Percentiles rank a stretch among this genome's conserved stretches.
Evolutionary conservation across 371 early-diverging fungal genomes (phyloP).

Genomic region (Fennellomyces sp.): DNA sequence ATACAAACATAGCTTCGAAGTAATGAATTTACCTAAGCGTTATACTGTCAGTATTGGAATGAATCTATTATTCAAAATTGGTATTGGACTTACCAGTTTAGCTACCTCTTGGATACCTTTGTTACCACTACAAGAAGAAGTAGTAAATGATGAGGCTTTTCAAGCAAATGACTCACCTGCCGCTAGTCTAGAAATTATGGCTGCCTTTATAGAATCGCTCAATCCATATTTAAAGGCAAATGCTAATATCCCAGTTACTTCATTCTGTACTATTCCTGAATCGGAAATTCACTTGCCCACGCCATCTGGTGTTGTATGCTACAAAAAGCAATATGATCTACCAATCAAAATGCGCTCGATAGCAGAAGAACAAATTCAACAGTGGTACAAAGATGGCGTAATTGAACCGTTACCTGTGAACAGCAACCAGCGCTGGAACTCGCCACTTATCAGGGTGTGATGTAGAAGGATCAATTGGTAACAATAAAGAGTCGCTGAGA

Average conservation of each 20-base stretch:
- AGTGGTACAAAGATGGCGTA: conserved; percentile 7
- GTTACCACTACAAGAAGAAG: not conserved
- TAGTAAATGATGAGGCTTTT: not conserved
- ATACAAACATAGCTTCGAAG: not conserved
- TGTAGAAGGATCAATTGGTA: no score
- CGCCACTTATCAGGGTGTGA: conserved; percentile 25
- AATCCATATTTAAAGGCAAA: conserved; percentile 13
- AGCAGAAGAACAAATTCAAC: conserved; percentile 3
- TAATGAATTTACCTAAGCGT: conserved; percentile 3
- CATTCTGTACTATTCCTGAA: conserved; percentile 21
- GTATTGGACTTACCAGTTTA: conserved; percentile 10
- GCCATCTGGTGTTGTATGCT: conserved; percentile 3
- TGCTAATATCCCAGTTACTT: conserved; percentile 1
- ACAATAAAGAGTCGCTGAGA: no score
- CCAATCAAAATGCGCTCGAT: not conserved
- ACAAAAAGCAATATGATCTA: conserved; percentile 16
- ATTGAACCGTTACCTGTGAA: conserved; percentile 1
- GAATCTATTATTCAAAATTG: conserved; percentile 9
- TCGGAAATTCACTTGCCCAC: conserved; percentile 11
- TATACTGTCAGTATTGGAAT: not conserved
- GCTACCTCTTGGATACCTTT: not conserved
- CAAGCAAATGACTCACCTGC: conserved; percentile 21
- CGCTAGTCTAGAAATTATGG: conserved; percentile 11
- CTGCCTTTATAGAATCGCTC: not conserved
- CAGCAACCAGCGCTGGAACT: conserved; percentile 20